These are phyloP conservation scores for Monosporascus sp. DNA, from an alignment of 2,329 filamentous ascomycete species.

Conservation along the genomic window DNA sequence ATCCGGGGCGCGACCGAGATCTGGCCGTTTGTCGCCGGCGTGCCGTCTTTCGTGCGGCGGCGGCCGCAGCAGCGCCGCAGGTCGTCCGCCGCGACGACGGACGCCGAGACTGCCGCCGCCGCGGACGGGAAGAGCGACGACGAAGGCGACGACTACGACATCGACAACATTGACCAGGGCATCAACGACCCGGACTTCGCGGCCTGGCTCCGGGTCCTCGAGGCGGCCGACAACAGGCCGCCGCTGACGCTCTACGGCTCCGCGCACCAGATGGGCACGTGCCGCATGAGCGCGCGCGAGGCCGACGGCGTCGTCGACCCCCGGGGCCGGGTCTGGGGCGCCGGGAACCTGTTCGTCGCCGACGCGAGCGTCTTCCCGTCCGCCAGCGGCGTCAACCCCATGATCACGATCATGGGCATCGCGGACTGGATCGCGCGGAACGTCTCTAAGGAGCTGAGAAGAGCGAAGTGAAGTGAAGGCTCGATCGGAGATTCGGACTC, in stretches of 20 bases:
- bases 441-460: constrained; percentile 43
- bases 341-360: constrained; percentile 60
- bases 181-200: constrained; percentile 56
- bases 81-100: neutral
- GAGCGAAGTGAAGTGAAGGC: constrained; percentile 5
- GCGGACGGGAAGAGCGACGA: constrained; percentile 12
- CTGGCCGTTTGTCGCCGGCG: constrained; percentile 55
- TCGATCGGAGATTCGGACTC: too few relatives aligned
- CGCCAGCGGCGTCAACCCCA: constrained; percentile 75
- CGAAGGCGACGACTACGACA: constrained; percentile 9
- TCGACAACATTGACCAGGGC: constrained; percentile 29
- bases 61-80: neutral
- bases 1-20: constrained; percentile 78
- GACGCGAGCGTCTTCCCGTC: constrained; percentile 74
- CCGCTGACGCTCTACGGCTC: constrained; percentile 54
- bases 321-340: constrained; percentile 60
- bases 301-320: constrained; percentile 53
- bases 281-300: constrained; percentile 59
- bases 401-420: constrained; percentile 72
- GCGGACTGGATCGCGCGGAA: constrained; percentile 59
- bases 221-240: constrained; percentile 42
- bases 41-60: constrained; percentile 54
- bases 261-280: constrained; percentile 80
- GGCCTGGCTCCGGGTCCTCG: constrained; percentile 52
- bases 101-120: constrained; percentile 8